A percentile compares a stretch with the other conserved stretches of the same genome.
phyloP scores from a whole-genome alignment of 805 yeast species.

The Ogataea paraovalis region DNA sequence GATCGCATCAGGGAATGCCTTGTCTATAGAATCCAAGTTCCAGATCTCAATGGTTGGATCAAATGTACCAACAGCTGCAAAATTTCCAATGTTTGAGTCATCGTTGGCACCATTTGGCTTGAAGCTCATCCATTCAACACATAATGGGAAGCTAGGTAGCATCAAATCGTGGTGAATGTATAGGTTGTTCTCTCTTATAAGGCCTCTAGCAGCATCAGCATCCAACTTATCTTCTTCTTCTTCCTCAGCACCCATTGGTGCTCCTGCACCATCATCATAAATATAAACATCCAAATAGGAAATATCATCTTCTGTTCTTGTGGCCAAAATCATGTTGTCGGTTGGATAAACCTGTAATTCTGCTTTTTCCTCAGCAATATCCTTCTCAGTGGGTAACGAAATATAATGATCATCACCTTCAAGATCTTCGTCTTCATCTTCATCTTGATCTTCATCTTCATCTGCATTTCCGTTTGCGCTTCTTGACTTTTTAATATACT shows the following conservation, averaged over 20 bases:
- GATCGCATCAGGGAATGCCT: constrained; percentile 90
- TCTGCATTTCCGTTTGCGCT: not conserved
- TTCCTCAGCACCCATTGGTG: constrained; percentile 62
- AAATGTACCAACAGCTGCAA: constrained; percentile 95
- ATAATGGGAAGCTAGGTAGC: constrained; percentile 95
- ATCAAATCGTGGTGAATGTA: constrained; percentile 95
- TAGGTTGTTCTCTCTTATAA: constrained; percentile 66
- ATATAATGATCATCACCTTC: constrained; percentile 54
- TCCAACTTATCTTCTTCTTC: constrained; percentile 62
- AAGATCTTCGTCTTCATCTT: constrained; percentile 21
- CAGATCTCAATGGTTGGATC: constrained; percentile 97
- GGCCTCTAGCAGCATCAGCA: constrained; percentile 71
- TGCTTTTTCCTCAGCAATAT: constrained; percentile 68
- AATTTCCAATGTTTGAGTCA: constrained; percentile 63
- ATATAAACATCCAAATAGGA: constrained; percentile 90
- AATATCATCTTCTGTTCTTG: constrained; percentile 94
- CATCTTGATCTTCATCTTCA: constrained; percentile 32
- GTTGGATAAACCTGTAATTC: constrained; percentile 86
- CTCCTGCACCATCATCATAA: constrained; percentile 91
- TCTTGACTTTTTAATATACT: constrained; percentile 38
- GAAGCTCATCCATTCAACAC: constrained; percentile 92
- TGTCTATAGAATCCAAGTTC: constrained; percentile 90
- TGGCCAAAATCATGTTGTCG: constrained; percentile 83
- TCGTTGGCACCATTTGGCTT: constrained; percentile 50
- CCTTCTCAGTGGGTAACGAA: constrained; percentile 59